Base-by-base conservation (phyloP, 768 basidiomycete genomes). In the Suillus tomentosus region DNA sequence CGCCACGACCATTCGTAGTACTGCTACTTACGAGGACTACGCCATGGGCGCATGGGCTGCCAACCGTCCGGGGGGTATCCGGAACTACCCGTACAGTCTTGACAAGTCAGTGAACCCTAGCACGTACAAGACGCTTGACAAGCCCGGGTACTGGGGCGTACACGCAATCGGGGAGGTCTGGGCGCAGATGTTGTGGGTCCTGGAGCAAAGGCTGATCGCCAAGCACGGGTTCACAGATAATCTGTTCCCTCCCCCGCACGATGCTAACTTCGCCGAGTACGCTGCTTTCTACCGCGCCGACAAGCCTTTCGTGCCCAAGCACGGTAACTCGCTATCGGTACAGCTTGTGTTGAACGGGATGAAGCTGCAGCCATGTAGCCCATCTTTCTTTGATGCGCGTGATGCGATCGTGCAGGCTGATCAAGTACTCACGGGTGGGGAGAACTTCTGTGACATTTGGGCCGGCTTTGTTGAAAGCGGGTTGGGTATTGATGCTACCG, bases 11-110 rank as follows among this genome's bases (percentile, higher is more conserved):
- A 90, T 95, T 72, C 87, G 95, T 56, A 91, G 90, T 78, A 90
- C 81, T 56, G 82, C 78, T 2, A 75, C 77, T 59, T 92, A 95
- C 79, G 82, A 84, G 3, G 91, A 95, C 74, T 95, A 87, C 70
- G 79, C 90, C 2, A 97, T 99, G 96, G 96, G 96, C 56, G 84
- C 92, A 9, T 99, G 96, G 96, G 96, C 96, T 57, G 88, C 94
- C 14, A 96, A 96, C 78, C 78, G 81, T 39, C 79, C 66, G 1
- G 73, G 64, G 0, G 96, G 95, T 48, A 97, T 98, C 73, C 82
- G 96, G 60, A 95, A 95, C 81, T 98, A 87, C 78, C 76, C 82
- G 11, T 99, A 99, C 82, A 94, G 94, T 70, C 87, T 85, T 80
- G 82, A 92, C 77, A 76, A 79, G 40, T 81, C 82, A 27, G 70